phyloP scores from a whole-genome alignment of 768 basidiomycete species.

The Clavaria fumosa region DNA sequence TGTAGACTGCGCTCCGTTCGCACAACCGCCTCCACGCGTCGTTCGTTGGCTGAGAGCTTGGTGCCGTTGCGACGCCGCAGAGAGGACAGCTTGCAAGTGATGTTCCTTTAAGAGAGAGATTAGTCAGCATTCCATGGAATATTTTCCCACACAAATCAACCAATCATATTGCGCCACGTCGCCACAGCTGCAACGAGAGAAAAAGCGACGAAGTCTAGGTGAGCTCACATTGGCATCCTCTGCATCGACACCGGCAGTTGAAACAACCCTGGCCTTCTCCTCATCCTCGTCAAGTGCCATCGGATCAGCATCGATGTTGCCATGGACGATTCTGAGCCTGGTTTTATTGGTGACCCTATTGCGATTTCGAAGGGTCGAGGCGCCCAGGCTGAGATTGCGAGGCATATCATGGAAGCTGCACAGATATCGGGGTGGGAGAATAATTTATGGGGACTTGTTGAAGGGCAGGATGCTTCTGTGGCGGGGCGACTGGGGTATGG shows the following conservation, averaged over 20 bases:
- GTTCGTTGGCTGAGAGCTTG: conserved; percentile 17
- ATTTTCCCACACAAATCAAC: conserved; percentile 29
- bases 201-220: conserved; percentile 10
- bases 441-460: not conserved
- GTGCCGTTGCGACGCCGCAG: conserved; percentile 25
- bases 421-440: conserved; percentile 14
- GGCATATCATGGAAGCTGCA: conserved; percentile 67
- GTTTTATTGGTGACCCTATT: conserved; percentile 90
- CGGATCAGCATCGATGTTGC: conserved; percentile 67
- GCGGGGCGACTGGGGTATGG: too few species aligned
- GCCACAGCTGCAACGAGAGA: conserved; percentile 14
- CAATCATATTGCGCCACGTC: conserved; percentile 24
- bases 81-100: conserved; percentile 35
- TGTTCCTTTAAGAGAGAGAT: conserved; percentile 31
- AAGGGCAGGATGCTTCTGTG: not conserved
- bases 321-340: conserved; percentile 70
- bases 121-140: conserved; percentile 26
- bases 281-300: conserved; percentile 76
- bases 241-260: conserved; percentile 78
- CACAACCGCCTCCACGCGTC: too few species aligned
- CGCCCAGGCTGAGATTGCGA: conserved; percentile 62
- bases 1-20: too few species aligned
- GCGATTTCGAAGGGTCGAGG: conserved; percentile 70
- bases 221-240: conserved; percentile 85
- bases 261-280: conserved; percentile 53